Evolutionary conservation across 2,329 filamentous ascomycete genomes (phyloP).

Genomic region (Cordyceps pruinosa): DNA sequence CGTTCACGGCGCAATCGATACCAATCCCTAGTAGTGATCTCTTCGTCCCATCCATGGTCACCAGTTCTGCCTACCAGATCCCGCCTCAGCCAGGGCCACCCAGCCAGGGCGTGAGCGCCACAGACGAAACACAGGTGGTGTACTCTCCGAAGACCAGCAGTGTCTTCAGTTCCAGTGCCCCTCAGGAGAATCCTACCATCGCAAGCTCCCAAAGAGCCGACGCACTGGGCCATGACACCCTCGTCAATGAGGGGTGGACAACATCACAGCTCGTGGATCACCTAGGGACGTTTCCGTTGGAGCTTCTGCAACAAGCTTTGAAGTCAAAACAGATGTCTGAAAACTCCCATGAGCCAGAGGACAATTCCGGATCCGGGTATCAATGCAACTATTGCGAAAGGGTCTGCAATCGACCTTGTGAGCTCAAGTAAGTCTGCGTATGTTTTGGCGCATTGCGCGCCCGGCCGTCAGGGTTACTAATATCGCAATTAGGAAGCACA

Average conservation of each 20-base stretch:
- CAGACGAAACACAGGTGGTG: background rate
- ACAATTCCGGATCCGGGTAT: conserved; percentile 11
- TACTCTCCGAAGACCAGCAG: background rate
- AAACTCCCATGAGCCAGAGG: conserved; percentile 8
- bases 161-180: background rate
- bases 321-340: conserved; percentile 9
- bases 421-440: conserved; percentile 44
- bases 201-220: background rate
- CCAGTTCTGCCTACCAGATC: background rate
- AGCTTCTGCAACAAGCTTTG: conserved; percentile 28
- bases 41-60: background rate
- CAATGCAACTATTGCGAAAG: conserved; percentile 39
- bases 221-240: background rate
- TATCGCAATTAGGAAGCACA: conserved; percentile 61
- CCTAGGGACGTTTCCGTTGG: conserved; percentile 24
- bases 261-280: conserved; percentile 14
- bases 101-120: conserved; percentile 10
- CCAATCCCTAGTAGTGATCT: background rate
- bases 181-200: background rate
- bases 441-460: background rate
- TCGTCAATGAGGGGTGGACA: conserved; percentile 8
- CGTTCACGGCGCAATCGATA: background rate
- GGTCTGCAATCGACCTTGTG: conserved; percentile 42
- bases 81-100: background rate
- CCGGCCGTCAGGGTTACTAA: conserved; percentile 15